These are phyloP conservation scores for Phytophthora chlamydospora DNA, from an alignment of 352 stramenopile genomes.

Conservation along the genomic window DNA sequence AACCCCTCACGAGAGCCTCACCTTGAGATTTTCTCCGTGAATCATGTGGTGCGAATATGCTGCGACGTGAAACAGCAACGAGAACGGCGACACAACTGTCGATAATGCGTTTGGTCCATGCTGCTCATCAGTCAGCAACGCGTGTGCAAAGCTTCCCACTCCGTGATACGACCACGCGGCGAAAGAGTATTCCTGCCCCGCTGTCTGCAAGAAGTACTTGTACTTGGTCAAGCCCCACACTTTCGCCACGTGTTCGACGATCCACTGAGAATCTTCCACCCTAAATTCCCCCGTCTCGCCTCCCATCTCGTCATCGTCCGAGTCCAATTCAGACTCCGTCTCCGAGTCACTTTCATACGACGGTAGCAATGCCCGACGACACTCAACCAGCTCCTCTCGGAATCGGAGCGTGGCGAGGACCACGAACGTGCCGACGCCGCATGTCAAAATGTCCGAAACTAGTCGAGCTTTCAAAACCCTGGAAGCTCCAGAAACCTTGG, in stretches of 20 bases:
- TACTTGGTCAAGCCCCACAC: slow-evolving; percentile 42
- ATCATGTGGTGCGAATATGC: slow-evolving; percentile 51
- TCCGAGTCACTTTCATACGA: slow-evolving; percentile 44
- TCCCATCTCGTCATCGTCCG: slow-evolving; percentile 28
- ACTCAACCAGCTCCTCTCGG: slow-evolving; percentile 55
- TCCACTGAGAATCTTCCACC: slow-evolving; percentile 40
- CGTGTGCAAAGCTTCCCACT: slow-evolving; percentile 45
- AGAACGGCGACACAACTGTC: slow-evolving; percentile 42
- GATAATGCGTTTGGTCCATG: slow-evolving; percentile 14
- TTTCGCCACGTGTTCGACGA: slow-evolving; percentile 34
- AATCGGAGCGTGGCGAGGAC: slow-evolving; percentile 63
- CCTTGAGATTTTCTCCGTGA: slow-evolving; percentile 38
- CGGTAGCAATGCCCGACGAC: slow-evolving; percentile 46
- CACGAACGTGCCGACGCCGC: slow-evolving; percentile 41
- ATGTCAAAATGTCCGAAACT: slow-evolving; percentile 32
- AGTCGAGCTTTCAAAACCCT: slow-evolving; percentile 27
- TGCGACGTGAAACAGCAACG: slow-evolving; percentile 53
- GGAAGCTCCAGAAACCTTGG: slow-evolving; percentile 6
- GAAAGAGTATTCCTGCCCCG: slow-evolving; percentile 62
- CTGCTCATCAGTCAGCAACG: slow-evolving; percentile 33
- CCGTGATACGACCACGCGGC: slow-evolving; percentile 61
- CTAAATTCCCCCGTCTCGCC: slow-evolving; percentile 19
- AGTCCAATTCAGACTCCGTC: slow-evolving; percentile 31
- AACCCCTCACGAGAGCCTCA: slow-evolving; percentile 4
- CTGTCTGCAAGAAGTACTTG: slow-evolving; percentile 59